Conservation (phyloP, 2,329 filamentous ascomycete genomes). For the Colletotrichum orchidophilum region DNA sequence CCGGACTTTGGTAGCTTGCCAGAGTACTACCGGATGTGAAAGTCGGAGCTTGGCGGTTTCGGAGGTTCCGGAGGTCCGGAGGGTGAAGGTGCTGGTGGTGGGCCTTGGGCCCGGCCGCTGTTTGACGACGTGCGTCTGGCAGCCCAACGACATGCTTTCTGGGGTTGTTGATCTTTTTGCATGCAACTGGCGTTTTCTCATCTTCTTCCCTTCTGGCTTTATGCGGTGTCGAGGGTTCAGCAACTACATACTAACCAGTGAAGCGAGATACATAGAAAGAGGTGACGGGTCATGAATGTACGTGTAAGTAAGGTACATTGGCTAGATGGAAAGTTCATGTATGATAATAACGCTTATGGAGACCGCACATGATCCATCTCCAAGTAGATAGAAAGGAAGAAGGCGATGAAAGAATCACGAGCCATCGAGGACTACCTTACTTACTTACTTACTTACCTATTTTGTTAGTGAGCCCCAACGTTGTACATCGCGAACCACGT, state of each 20-base stretch:
- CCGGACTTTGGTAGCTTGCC: slow-evolving; percentile 63
- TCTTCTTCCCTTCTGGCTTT: background rate
- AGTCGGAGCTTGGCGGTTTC: background rate
- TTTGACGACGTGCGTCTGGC: background rate
- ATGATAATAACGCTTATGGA: slow-evolving; percentile 12
- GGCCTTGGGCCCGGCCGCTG: background rate
- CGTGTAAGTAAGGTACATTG: background rate
- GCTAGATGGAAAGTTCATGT: background rate
- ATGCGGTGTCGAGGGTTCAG: background rate
- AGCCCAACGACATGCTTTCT: background rate
- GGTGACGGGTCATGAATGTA: background rate
- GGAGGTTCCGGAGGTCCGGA: slow-evolving; percentile 6
- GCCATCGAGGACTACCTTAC: no score
- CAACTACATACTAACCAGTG: background rate
- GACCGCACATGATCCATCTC: slow-evolving; percentile 2
- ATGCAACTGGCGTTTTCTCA: slow-evolving; percentile 13
- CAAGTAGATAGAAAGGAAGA: slow-evolving; percentile 8
- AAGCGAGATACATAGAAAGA: background rate
- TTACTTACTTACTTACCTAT: background rate
- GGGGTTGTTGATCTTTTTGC: background rate
- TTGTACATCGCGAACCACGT: background rate
- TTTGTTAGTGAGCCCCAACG: background rate
- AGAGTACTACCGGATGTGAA: slow-evolving; percentile 56
- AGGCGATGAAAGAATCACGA: background rate
- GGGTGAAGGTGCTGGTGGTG: background rate